A percentile compares a stretch with the other conserved stretches of the same genome.
Conservation (phyloP, 1,139 yeast genomes). For the Yamadazyma conglobata region DNA sequence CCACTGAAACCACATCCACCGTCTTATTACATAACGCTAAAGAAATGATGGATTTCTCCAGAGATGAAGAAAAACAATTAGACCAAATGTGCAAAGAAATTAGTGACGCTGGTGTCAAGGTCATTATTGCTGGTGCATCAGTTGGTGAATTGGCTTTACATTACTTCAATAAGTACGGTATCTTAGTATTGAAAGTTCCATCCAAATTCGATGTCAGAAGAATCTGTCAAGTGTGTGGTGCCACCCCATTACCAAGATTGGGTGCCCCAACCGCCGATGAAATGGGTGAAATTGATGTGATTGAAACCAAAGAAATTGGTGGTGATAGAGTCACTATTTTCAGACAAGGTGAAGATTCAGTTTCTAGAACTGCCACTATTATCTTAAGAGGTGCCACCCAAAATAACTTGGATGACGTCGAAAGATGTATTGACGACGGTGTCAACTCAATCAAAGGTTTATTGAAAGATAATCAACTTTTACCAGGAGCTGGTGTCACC, state of each 20-base stretch:
- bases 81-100: slow-evolving; percentile 85
- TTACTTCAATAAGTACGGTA: slow-evolving; percentile 81
- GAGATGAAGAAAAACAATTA: slow-evolving; percentile 93
- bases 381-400: slow-evolving; percentile 97
- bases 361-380: slow-evolving; percentile 80
- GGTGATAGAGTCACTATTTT: slow-evolving; percentile 96
- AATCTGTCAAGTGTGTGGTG: slow-evolving; percentile 94
- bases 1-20: slow-evolving; percentile 97
- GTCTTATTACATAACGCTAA: slow-evolving; percentile 92
- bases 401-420: slow-evolving; percentile 87
- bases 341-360: slow-evolving; percentile 68
- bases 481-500: slow-evolving; percentile 97
- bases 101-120: slow-evolving; percentile 78
- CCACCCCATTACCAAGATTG: slow-evolving; percentile 90
- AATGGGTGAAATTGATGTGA: slow-evolving; percentile 81
- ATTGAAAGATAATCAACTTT: slow-evolving; percentile 70
- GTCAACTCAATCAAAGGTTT: slow-evolving; percentile 89
- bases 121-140: slow-evolving; percentile 89
- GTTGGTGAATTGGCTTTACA: slow-evolving; percentile 92
- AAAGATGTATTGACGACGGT: slow-evolving; percentile 96
- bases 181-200: slow-evolving; percentile 83
- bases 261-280: slow-evolving; percentile 97
- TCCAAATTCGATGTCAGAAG: slow-evolving; percentile 93
- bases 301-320: slow-evolving; percentile 92
- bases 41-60: slow-evolving; percentile 93